Percentiles rank a stretch among this genome's conserved stretches.
These are phyloP conservation scores for Rubia peregrina DNA, from an alignment of 305 asterid species.

Conservation along the genomic window DNA sequence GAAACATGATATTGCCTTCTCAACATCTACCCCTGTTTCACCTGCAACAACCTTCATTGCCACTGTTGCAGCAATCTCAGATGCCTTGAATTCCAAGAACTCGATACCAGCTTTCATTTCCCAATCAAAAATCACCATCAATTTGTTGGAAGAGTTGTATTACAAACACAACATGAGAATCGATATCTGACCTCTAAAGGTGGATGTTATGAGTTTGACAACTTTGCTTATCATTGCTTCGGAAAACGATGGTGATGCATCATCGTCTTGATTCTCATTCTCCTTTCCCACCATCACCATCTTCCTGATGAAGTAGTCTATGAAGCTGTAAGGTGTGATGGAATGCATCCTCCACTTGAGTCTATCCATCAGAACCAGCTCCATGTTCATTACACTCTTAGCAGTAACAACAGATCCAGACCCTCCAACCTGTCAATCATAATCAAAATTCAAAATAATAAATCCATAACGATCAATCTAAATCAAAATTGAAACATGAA, in stretches of 20 bases:
- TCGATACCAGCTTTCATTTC: constrained; percentile 65
- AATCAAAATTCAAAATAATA: background rate
- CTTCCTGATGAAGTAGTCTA: constrained; percentile 53
- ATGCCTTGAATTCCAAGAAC: constrained; percentile 78
- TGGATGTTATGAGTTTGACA: constrained; percentile 38
- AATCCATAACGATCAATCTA: background rate
- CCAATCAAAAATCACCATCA: constrained; percentile 26
- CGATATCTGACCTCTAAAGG: constrained; percentile 40
- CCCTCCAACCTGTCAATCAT: constrained; percentile 35
- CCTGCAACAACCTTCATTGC: constrained; percentile 44
- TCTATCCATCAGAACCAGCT: constrained; percentile 41
- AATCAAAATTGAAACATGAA: too few species aligned
- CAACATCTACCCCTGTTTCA: constrained; percentile 33
- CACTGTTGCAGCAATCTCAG: constrained; percentile 74
- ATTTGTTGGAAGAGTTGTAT: background rate
- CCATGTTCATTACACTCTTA: constrained; percentile 60
- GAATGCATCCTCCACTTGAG: constrained; percentile 64
- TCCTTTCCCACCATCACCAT: constrained; percentile 11
- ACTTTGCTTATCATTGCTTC: constrained; percentile 32
- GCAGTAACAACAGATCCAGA: constrained; percentile 44
- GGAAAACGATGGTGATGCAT: constrained; percentile 12
- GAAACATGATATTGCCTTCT: constrained; percentile 44
- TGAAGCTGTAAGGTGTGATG: constrained; percentile 53
- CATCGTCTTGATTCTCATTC: constrained; percentile 20
- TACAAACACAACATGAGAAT: background rate